A percentile compares a stretch with the other conserved stretches of the same genome.
These are phyloP conservation scores for Physcomitrellopsis africana DNA, from an alignment of 225 moss, liverwort and hornwort genomes.

Conservation along the genomic window DNA sequence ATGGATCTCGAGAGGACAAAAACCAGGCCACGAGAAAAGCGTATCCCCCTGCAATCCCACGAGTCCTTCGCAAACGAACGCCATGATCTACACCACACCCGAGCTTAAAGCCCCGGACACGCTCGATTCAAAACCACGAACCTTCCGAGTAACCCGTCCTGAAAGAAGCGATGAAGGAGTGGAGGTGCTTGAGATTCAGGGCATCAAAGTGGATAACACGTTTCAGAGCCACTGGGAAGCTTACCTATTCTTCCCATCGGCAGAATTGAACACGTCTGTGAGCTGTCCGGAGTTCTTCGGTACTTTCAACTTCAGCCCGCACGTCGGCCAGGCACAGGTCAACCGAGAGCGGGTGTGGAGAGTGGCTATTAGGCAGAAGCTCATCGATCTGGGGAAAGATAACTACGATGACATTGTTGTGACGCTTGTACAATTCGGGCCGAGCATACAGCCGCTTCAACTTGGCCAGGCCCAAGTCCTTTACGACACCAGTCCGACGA, in stretches of 20 bases:
- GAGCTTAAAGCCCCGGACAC: not conserved
- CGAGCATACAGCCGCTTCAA: not conserved
- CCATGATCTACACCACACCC: conserved; percentile 19
- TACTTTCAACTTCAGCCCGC: conserved; percentile 29
- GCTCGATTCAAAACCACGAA: not conserved
- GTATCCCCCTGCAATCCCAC: conserved; percentile 2
- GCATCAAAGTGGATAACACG: not conserved
- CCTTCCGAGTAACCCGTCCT: not conserved
- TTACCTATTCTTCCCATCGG: conserved; percentile 24
- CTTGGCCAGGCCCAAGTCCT: conserved; percentile 23
- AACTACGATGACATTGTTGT: conserved; percentile 22
- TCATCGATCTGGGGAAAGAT: conserved; percentile 3
- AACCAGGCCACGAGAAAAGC: not conserved
- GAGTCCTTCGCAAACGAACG: not conserved
- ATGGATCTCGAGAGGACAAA: conserved; percentile 18
- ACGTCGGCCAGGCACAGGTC: not conserved
- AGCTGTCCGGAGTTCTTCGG: conserved; percentile 39
- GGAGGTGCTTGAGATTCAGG: conserved; percentile 10
- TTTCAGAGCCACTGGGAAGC: not conserved
- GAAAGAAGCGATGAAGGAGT: not conserved
- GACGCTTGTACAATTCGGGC: conserved; percentile 32
- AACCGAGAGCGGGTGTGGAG: conserved; percentile 27
- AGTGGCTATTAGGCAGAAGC: conserved; percentile 24
- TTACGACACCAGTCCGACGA: conserved; percentile 22
- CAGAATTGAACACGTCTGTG: not conserved